A percentile compares a stretch with the other conserved stretches of the same genome.
phyloP scores from a whole-genome alignment of 495 filamentous ascomycete species.

The Penicillium ochrochloron region DNA sequence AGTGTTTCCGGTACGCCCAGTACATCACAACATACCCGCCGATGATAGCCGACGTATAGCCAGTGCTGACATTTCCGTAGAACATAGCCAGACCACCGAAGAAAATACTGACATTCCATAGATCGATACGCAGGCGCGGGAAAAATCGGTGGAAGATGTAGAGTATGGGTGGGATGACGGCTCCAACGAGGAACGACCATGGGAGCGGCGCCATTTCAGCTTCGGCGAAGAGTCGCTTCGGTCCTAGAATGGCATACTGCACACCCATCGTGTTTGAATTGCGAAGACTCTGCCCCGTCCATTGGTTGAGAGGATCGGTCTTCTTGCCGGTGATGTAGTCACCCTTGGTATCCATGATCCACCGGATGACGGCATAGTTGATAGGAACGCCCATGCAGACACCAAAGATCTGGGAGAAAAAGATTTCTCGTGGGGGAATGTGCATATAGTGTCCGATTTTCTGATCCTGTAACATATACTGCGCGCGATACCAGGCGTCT shows the following conservation, averaged over 20 bases:
- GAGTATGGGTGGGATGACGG: constrained; percentile 50
- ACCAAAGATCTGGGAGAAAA: constrained; percentile 49
- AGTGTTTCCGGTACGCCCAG: constrained; percentile 54
- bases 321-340: constrained; percentile 56
- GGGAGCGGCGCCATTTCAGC: constrained; percentile 55
- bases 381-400: constrained; percentile 49
- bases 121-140: constrained; percentile 53
- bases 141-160: constrained; percentile 54
- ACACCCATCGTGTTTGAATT: constrained; percentile 54
- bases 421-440: constrained; percentile 47
- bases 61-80: constrained; percentile 53
- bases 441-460: constrained; percentile 56
- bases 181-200: constrained; percentile 60
- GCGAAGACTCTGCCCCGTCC: constrained; percentile 56
- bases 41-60: constrained; percentile 58
- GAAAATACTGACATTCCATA: constrained; percentile 64
- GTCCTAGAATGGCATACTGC: constrained; percentile 61
- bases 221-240: constrained; percentile 54
- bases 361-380: constrained; percentile 51
- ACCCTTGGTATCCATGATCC: constrained; percentile 53
- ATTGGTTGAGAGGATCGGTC: constrained; percentile 58
- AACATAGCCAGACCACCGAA: constrained; percentile 40
- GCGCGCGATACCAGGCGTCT: constrained; percentile 57
- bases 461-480: constrained; percentile 54
- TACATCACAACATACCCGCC: constrained; percentile 62